Conservation (phyloP, 768 basidiomycete species). For the Gymnopilus dilepis region DNA sequence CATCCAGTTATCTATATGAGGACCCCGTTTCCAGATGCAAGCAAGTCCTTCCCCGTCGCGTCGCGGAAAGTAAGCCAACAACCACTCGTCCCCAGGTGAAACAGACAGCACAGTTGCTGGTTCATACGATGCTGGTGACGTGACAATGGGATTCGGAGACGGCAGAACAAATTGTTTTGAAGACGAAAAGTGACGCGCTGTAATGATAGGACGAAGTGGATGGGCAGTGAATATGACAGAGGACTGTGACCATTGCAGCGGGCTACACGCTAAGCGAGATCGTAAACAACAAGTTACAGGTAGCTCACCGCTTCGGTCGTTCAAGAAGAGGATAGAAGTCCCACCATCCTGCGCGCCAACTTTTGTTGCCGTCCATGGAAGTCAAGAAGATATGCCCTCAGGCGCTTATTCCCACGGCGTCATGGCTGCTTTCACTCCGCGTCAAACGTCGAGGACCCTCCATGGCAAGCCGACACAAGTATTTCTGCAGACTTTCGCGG, state of each 20-base stretch:
- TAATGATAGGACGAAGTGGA: constrained; percentile 60
- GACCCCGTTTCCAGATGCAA: constrained; percentile 68
- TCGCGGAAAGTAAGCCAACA: constrained; percentile 80
- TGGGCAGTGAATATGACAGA: constrained; percentile 76
- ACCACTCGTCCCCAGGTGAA: constrained; percentile 61
- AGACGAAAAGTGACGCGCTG: constrained; percentile 72
- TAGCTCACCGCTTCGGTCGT: constrained; percentile 53
- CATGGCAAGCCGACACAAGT: constrained; percentile 72
- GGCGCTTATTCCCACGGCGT: constrained; percentile 8
- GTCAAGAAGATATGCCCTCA: background rate
- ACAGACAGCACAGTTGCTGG: constrained; percentile 68
- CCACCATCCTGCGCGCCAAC: constrained; percentile 77
- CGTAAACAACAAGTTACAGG: background rate
- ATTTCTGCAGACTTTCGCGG: constrained; percentile 77
- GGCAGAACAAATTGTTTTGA: constrained; percentile 66
- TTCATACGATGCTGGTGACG: constrained; percentile 53
- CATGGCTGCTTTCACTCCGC: constrained; percentile 45
- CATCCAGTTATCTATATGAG: constrained; percentile 66
- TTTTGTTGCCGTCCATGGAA: constrained; percentile 26
- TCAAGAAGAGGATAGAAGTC: constrained; percentile 69
- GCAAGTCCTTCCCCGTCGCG: constrained; percentile 58
- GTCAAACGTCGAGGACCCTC: constrained; percentile 57
- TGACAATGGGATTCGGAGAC: constrained; percentile 55
- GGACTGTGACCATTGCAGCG: constrained; percentile 71
- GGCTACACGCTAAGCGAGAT: constrained; percentile 44